These are phyloP conservation scores for Fusarium sp. DNA, from an alignment of 2,329 filamentous ascomycete species.

Conservation along the genomic window DNA sequence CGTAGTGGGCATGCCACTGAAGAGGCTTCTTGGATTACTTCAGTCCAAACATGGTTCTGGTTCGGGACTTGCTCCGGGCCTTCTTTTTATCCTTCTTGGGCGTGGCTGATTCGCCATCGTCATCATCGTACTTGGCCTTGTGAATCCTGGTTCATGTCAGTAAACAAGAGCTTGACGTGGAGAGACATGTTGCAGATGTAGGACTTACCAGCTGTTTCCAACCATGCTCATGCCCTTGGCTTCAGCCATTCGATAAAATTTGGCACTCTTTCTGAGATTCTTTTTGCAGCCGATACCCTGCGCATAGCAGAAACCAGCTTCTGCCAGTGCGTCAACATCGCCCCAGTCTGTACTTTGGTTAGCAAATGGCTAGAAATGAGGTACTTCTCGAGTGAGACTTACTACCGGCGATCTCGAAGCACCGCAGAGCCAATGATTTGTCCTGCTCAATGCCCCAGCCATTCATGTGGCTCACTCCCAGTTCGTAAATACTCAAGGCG, in stretches of 20 bases:
- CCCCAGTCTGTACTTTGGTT: conserved; percentile 76
- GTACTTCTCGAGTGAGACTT: conserved; percentile 51
- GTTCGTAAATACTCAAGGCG: conserved; percentile 93
- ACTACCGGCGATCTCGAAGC: conserved; percentile 95
- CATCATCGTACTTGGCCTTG: conserved; percentile 91
- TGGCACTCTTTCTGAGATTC: conserved; percentile 92
- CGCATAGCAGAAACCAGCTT: conserved; percentile 96
- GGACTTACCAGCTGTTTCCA: conserved; percentile 93
- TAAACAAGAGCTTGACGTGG: conserved; percentile 4
- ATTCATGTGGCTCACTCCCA: conserved; percentile 97
- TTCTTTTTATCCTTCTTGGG: conserved; percentile 71
- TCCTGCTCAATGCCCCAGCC: conserved; percentile 98
- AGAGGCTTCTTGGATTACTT: conserved; percentile 47
- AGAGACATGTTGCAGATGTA: not conserved
- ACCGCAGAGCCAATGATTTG: conserved; percentile 85
- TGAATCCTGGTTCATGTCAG: conserved; percentile 78
- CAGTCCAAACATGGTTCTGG: conserved; percentile 77
- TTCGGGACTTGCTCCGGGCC: conserved; percentile 79
- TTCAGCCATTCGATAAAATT: conserved; percentile 90
- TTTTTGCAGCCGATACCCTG: conserved; percentile 96
- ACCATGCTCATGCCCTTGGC: conserved; percentile 97
- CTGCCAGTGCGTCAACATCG: conserved; percentile 91
- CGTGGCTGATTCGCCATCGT: conserved; percentile 68
- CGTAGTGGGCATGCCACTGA: conserved; percentile 42
- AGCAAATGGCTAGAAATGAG: conserved; percentile 22